Percentiles rank a stretch among this genome's conserved stretches.
Evolutionary conservation across 352 stramenopile species (phyloP).

Genomic region (Phytophthora cactorum): DNA sequence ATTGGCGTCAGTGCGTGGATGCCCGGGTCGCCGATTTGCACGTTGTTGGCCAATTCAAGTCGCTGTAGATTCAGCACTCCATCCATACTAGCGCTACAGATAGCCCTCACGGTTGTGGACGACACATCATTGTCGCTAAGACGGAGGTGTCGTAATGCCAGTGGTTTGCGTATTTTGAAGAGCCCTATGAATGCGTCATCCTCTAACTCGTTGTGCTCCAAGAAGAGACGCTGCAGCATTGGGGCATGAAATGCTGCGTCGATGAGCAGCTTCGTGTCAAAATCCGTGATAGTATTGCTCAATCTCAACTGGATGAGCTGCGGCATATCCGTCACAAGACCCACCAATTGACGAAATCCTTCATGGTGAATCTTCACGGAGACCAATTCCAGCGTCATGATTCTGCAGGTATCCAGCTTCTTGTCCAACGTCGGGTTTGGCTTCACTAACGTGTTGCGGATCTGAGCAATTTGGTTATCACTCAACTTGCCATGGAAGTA

Average conservation of each 20-base stretch:
- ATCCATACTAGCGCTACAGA: conserved; percentile 56
- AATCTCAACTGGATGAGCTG: conserved; percentile 56
- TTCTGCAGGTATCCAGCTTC: conserved; percentile 19
- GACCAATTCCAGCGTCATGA: conserved; percentile 65
- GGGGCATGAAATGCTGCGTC: conserved; percentile 42
- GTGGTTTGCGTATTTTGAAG: conserved; percentile 15
- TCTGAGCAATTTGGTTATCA: conserved; percentile 48
- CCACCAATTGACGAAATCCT: conserved; percentile 53
- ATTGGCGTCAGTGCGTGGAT: conserved; percentile 72
- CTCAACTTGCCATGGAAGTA: conserved; percentile 80
- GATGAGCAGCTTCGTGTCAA: conserved; percentile 60
- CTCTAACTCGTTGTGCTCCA: conserved; percentile 84
- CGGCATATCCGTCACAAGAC: conserved; percentile 43
- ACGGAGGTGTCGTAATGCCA: conserved; percentile 52
- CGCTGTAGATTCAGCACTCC: conserved; percentile 53
- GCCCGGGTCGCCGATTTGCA: conserved; percentile 64
- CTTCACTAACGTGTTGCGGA: conserved; percentile 38
- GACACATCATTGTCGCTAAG: conserved; percentile 73
- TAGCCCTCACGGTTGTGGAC: conserved; percentile 44
- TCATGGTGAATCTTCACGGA: conserved; percentile 67
- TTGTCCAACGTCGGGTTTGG: conserved; percentile 12
- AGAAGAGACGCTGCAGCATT: conserved; percentile 51
- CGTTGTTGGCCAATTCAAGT: conserved; percentile 74
- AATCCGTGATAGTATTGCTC: conserved; percentile 65
- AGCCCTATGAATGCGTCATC: conserved; percentile 63